These are phyloP conservation scores for Phytophthora fragariae DNA, from an alignment of 352 stramenopile genomes.

Conservation along the genomic window DNA sequence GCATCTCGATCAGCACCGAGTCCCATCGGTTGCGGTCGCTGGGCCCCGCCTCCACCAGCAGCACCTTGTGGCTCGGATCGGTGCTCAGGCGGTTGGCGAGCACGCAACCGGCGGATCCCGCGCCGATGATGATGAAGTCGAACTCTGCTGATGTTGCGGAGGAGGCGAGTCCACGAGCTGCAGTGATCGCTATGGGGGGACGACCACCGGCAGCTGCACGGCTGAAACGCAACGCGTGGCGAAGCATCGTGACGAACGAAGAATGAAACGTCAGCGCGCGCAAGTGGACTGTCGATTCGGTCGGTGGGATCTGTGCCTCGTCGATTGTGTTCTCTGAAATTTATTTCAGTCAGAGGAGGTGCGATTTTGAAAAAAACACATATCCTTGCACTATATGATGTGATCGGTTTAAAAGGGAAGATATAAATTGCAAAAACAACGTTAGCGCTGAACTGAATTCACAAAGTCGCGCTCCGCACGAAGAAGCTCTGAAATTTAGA, in stretches of 20 bases:
- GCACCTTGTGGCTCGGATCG: conserved; percentile 81
- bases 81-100: conserved; percentile 90
- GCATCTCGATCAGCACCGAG: conserved; percentile 91
- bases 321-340: conserved; percentile 8
- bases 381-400: too few species aligned
- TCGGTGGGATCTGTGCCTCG: conserved; percentile 1
- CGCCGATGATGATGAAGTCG: conserved; percentile 95
- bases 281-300: conserved; percentile 6
- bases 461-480: too few species aligned
- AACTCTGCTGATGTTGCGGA: conserved; percentile 44
- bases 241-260: conserved; percentile 17
- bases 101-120: conserved; percentile 89
- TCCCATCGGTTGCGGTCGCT: conserved; percentile 84
- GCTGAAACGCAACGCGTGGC: conserved; percentile 10
- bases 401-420: too few species aligned
- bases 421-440: too few species aligned
- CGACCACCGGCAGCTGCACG: not conserved
- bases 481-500: too few species aligned
- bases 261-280: conserved; percentile 7
- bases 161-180: conserved; percentile 38
- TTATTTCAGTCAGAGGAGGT: too few species aligned
- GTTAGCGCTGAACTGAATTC: too few species aligned
- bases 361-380: too few species aligned
- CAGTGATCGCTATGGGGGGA: not conserved
- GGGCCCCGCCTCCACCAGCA: conserved; percentile 91